Evolutionary conservation across 1,139 yeast genomes (phyloP), one percentile per base, ranked within the genome.

Genomic region (Taiozyma sp.): DNA sequence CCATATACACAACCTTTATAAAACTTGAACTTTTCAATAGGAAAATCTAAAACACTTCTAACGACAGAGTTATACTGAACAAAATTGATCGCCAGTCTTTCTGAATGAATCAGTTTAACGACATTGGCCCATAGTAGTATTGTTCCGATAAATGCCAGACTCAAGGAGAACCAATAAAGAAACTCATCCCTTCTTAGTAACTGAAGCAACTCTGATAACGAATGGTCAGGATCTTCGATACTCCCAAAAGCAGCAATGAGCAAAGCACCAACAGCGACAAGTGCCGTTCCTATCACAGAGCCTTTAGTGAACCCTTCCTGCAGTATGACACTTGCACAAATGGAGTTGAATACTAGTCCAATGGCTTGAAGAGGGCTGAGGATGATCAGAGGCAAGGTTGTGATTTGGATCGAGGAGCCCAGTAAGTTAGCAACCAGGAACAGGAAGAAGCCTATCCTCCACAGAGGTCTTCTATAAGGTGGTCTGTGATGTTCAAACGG

Each of bases 351-450:
- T 3, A 89, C 91, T 37, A 90, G 75, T 0, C 97, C 96, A 16
- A 85, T 82, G 34, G 96, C 90, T 66, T 90, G 97, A 47, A 90
- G 69, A 0, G 97, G 96, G 37, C 91, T 83, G 50, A 89, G 67
- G 3, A 90, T 77, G 46, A 89, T 85, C 54, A 90, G 72, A 0
- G 97, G 97, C 43, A 90, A 72, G 1, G 96, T 86, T 2, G 95
- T 80, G 43, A 90, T 83, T 67, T 90, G 97, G 37, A 89, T 85
- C 34, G 87, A 74, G 3, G 95, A 85, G 1, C 97, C 97, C 47
- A 89, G 71, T 2, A 90, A 71, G 59, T 89, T 90, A 46, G 96
- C 84, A 11, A 79, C 62, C 37, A 90, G 75, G 65, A 90, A 90
- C 47, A 90, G 66, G 16, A 75, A 59, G 51, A 90, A 80, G 3